These are phyloP conservation scores for Pichia sp. DNA, from an alignment of 1,139 yeast species.

Conservation along the genomic window DNA sequence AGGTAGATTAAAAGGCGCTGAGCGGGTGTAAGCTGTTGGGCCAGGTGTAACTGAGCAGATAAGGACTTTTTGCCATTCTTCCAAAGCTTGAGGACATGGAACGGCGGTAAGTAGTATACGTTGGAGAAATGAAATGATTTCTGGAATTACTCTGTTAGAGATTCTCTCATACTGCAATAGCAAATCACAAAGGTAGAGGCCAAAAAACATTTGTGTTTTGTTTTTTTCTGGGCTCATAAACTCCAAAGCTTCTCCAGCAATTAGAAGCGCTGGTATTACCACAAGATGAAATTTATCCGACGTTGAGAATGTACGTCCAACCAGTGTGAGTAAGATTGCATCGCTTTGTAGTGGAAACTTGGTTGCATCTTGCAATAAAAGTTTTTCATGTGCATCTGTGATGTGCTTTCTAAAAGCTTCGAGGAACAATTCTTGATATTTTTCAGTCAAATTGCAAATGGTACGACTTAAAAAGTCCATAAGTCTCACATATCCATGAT, in stretches of 20 bases:
- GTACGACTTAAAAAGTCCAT: constrained; percentile 35
- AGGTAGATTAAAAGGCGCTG: constrained; percentile 18
- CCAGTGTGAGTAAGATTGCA: constrained; percentile 59
- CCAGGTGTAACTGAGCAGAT: constrained; percentile 20
- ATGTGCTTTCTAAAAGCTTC: constrained; percentile 49
- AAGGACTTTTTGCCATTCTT: constrained; percentile 20
- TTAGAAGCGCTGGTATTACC: constrained; percentile 74
- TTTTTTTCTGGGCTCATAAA: constrained; percentile 38
- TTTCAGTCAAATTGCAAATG: constrained; percentile 59
- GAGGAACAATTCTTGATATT: constrained; percentile 61
- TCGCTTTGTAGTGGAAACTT: constrained; percentile 45
- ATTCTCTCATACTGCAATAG: constrained; percentile 69
- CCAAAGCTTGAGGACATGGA: constrained; percentile 39
- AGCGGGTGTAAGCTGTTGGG: constrained; percentile 28
- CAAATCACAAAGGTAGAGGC: constrained; percentile 62
- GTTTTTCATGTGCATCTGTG: constrained; percentile 46
- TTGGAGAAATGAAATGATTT: constrained; percentile 58
- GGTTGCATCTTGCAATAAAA: constrained; percentile 26
- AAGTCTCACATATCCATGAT: constrained; percentile 40
- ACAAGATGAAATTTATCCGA: constrained; percentile 94
- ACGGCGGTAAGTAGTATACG: constrained; percentile 45
- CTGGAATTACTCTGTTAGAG: constrained; percentile 81
- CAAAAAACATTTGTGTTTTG: constrained; percentile 39
- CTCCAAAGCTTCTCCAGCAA: constrained; percentile 68
- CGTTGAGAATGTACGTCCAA: constrained; percentile 81